Conservation (phyloP, 73 alveolate species). For the Halteria grandinella region DNA sequence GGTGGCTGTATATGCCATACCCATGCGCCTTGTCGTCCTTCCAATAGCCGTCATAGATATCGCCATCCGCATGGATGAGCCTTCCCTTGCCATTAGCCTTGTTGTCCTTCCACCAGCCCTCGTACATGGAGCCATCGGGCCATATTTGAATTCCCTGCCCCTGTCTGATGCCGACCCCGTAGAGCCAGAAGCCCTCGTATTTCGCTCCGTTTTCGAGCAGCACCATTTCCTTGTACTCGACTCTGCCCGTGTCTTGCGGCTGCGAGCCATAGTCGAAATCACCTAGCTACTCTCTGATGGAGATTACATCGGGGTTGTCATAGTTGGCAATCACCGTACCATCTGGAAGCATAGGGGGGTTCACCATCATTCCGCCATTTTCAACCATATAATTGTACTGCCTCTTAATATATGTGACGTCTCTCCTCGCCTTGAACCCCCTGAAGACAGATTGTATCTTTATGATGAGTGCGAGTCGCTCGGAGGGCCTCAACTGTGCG, state of each 20-base stretch:
- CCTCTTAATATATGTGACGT: not conserved
- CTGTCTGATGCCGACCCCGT: not conserved
- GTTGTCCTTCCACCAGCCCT: conserved; percentile 59
- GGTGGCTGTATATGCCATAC: conserved; percentile 48
- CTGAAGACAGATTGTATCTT: conserved; percentile 8
- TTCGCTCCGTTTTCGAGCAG: conserved; percentile 47
- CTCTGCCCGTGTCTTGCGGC: not conserved
- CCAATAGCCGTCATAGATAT: conserved; percentile 55
- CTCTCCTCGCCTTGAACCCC: not conserved
- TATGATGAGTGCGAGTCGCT: not conserved
- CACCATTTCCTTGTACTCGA: not conserved
- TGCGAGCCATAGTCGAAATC: conserved; percentile 10
- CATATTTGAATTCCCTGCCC: conserved; percentile 36
- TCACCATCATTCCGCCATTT: conserved; percentile 6
- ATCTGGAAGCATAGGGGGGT: conserved; percentile 19
- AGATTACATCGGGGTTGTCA: conserved; percentile 30
- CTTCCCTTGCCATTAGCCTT: conserved; percentile 66
- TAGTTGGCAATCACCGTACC: conserved; percentile 10
- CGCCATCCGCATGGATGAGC: conserved; percentile 65
- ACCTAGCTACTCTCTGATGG: not conserved
- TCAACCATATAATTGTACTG: too few species aligned
- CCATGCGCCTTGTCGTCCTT: conserved; percentile 62
- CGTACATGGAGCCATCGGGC: conserved; percentile 62
- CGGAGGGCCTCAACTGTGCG: too few species aligned
- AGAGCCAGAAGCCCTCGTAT: conserved; percentile 44